Conservation (phyloP, 257 asterid species). For the Lantana camara region DNA sequence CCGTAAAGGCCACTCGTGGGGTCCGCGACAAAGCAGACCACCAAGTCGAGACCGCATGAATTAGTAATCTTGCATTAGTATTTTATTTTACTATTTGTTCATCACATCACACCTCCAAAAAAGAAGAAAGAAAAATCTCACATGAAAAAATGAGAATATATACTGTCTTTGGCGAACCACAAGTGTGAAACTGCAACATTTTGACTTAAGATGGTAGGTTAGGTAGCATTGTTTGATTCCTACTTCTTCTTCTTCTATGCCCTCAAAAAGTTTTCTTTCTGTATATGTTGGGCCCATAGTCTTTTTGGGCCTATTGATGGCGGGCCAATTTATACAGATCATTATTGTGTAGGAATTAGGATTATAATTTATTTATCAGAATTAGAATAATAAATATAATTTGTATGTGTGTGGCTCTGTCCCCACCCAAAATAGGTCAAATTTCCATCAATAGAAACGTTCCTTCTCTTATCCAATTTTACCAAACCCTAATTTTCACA, state of each 20-base stretch:
- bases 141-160: background rate
- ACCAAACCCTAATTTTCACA: conserved; percentile 25
- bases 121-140: too few species aligned
- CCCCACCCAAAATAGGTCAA: too few species aligned
- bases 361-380: too few species aligned
- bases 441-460: too few species aligned
- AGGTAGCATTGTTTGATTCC: background rate
- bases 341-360: too few species aligned
- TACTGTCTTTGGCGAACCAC: background rate
- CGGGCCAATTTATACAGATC: background rate
- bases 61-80: background rate
- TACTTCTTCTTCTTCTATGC: background rate
- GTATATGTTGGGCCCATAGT: background rate
- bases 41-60: background rate
- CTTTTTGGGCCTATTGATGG: background rate
- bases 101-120: too few species aligned
- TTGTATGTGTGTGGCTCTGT: too few species aligned
- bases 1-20: conserved; percentile 7
- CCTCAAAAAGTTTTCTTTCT: background rate
- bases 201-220: background rate
- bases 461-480: background rate
- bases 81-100: too few species aligned
- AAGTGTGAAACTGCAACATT: background rate
- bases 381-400: too few species aligned
- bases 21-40: conserved; percentile 6